phyloP scores from a whole-genome alignment of 805 yeast species.

The Isabelozyma heimii region DNA sequence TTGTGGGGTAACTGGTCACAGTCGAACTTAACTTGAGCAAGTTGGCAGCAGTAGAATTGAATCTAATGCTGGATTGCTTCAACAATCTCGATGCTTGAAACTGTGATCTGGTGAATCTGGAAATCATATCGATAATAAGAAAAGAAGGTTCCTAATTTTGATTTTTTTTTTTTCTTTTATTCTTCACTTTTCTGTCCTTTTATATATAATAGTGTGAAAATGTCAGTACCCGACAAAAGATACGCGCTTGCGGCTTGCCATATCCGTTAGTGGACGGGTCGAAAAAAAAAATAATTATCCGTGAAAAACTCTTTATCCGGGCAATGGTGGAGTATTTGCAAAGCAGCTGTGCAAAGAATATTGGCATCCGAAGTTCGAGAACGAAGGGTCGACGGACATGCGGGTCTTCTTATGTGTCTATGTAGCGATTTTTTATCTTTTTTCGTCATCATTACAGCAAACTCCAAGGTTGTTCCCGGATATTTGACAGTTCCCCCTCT shows the following conservation, averaged over 20 bases:
- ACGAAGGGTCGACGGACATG: too few relatives aligned
- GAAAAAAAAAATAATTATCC: neutral
- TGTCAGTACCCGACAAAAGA: neutral
- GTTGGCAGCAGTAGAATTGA: constrained; percentile 6
- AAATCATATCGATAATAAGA: neutral
- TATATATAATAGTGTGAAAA: neutral
- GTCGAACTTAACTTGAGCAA: constrained; percentile 27
- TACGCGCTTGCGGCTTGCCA: neutral
- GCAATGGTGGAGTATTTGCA: too few relatives aligned
- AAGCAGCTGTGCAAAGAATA: too few relatives aligned
- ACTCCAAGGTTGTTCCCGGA: neutral
- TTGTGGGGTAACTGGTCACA: constrained; percentile 36
- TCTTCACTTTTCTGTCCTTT: neutral
- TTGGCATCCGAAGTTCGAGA: too few relatives aligned
- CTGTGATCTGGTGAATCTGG: neutral
- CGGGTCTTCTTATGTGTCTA: too few relatives aligned
- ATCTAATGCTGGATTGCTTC: constrained; percentile 3
- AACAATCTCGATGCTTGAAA: neutral
- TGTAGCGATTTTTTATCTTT: too few relatives aligned
- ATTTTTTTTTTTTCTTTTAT: neutral
- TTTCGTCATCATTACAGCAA: too few relatives aligned
- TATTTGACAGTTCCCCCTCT: neutral
- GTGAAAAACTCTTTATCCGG: neutral
- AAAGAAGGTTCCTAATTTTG: neutral
- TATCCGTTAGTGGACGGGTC: neutral